These are phyloP conservation scores for Penicillium parvum DNA, from an alignment of 495 filamentous ascomycete genomes.

Conservation along the genomic window DNA sequence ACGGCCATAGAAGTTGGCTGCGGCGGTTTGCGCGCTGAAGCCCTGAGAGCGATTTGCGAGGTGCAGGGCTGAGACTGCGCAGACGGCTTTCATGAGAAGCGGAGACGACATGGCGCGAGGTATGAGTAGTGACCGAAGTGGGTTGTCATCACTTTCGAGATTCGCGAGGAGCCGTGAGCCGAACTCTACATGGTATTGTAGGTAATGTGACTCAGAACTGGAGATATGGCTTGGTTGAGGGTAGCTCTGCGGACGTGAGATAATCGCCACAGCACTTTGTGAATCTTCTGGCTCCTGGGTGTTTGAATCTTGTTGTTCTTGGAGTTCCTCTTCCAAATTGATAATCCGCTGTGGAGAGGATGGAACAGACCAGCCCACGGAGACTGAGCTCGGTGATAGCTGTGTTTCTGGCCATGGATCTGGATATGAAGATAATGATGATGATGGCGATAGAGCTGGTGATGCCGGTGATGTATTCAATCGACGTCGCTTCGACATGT, in stretches of 20 bases:
- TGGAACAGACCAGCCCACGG: slow-evolving; percentile 6
- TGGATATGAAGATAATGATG: slow-evolving; percentile 13
- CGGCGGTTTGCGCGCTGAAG: slow-evolving; percentile 28
- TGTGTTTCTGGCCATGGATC: slow-evolving; percentile 12
- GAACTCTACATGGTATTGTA: slow-evolving; percentile 42
- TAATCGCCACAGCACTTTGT: slow-evolving; percentile 1
- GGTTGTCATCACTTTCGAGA: slow-evolving; percentile 40
- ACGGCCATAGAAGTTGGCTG: slow-evolving; percentile 35
- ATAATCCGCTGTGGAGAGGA: slow-evolving; percentile 8
- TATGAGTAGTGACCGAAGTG: slow-evolving; percentile 38
- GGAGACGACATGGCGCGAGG: slow-evolving; percentile 41
- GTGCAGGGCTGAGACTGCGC: slow-evolving; percentile 42
- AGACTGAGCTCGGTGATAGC: slow-evolving; percentile 9
- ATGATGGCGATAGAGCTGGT: slow-evolving; percentile 17
- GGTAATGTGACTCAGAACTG: slow-evolving; percentile 35
- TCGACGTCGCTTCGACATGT: slow-evolving; percentile 24
- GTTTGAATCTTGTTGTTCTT: no score
- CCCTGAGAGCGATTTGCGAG: slow-evolving; percentile 34
- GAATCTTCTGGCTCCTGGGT: neutral
- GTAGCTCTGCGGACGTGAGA: slow-evolving; percentile 16
- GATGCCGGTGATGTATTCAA: slow-evolving; percentile 13
- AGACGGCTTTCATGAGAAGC: slow-evolving; percentile 40
- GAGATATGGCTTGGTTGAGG: slow-evolving; percentile 26
- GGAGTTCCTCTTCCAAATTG: slow-evolving; percentile 1
- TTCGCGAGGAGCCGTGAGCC: slow-evolving; percentile 41